Conservation (phyloP, 1,284 basidiomycete genomes). For the Sanghuangporus weigelae region DNA sequence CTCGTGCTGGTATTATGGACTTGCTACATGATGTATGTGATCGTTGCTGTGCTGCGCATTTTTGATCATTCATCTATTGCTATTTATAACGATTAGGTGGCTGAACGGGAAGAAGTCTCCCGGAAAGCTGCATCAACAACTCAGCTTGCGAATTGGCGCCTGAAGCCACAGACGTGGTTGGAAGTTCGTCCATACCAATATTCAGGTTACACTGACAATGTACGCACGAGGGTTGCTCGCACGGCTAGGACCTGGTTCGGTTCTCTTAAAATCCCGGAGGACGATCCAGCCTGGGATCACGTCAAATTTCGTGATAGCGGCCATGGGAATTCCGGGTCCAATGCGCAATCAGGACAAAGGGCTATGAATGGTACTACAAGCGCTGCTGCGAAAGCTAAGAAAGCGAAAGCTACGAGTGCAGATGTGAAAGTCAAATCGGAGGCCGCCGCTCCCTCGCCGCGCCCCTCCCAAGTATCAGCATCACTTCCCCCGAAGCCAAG, state of each 20-base stretch:
- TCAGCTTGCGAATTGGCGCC: conserved; percentile 34
- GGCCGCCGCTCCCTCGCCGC: conserved; percentile 18
- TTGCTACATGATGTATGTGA: conserved; percentile 44
- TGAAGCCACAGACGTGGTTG: conserved; percentile 52
- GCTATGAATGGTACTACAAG: conserved; percentile 24
- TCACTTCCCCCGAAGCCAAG: background rate
- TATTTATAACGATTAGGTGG: conserved; percentile 35
- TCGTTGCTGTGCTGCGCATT: background rate
- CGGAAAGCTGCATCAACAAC: conserved; percentile 29
- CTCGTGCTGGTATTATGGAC: conserved; percentile 22
- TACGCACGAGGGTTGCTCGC: conserved; percentile 42
- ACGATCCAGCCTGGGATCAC: conserved; percentile 51
- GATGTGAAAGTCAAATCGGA: conserved; percentile 54
- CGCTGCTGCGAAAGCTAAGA: conserved; percentile 37
- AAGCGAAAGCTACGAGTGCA: conserved; percentile 40
- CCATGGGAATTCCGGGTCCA: background rate
- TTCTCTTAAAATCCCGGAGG: conserved; percentile 46
- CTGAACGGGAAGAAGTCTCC: conserved; percentile 35
- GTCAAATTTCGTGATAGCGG: conserved; percentile 29
- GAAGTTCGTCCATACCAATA: conserved; percentile 66
- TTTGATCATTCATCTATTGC: background rate
- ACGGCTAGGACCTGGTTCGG: conserved; percentile 42
- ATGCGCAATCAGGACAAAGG: conserved; percentile 14
- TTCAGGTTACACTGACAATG: conserved; percentile 39
- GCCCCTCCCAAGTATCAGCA: background rate